Evolutionary conservation across 352 stramenopile genomes (phyloP), one percentile per base, ranked within the genome.

Genomic region (Pythium sp.): DNA sequence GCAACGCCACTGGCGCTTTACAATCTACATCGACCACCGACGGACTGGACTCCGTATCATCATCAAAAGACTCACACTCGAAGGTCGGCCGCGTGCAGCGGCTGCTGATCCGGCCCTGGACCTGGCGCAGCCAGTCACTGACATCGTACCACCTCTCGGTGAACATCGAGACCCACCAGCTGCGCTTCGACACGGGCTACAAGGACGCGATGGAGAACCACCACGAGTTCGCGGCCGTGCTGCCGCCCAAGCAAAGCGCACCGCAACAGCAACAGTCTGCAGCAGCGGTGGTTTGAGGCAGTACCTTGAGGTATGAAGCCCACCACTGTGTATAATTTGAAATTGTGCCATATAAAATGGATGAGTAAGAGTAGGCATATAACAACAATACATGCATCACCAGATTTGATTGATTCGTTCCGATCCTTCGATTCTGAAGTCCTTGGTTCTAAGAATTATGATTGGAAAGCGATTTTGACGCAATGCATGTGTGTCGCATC

Each of bases 31-130:
- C 32, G 14, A 9, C 56, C 18, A 54, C 8, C 41, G 30, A 20
- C 24, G 22, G 28, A 47, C 51, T 24, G 7, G 34, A 49, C 0
- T 68, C 63, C 2, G 5, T 43, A 26, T 30, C 22, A 36, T 8
- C 36, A 14, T 38, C 28, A 18, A 26, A 30, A 18, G 26, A 30
- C 18, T 2, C 24, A 5, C 20, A 9, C 26, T 26, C 54, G 15
- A 32, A 64, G 1, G 15, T 12, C 14, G 24, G 58, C 2, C 56
- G 57, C 69, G 64, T 65, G 56, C 75, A 72, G 62, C 72, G 75
- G 20, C 72, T 90, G 57, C 72, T 91, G 36, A 76, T 91, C 22
- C 84, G 80, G 60, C 83, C 83, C 20, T 91, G 80, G 79, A 87
- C 74, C 58, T 91, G 81, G 81, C 79, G 81, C 53, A 78, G 76